Base-by-base conservation (phyloP, 2,329 filamentous ascomycete species). In the Phoma sp. region DNA sequence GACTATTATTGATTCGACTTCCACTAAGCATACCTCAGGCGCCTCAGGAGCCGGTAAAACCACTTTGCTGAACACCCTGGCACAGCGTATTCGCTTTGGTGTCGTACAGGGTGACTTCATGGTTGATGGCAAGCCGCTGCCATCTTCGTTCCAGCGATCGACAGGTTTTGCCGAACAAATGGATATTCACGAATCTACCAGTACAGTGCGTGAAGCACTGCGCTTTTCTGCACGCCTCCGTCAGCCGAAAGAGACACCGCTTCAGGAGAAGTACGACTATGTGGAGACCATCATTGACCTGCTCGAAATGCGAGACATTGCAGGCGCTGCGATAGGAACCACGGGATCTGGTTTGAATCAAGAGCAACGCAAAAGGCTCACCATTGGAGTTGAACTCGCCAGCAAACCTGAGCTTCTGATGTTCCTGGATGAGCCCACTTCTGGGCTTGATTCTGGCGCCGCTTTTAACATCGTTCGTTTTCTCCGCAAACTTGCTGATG, bases 371-470 rank as follows among this genome's bases (percentile, higher is more conserved):
- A 89, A 90, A 67, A 79, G 86, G 42, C 81, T 89, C 8, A 88
- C 83, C 0, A 86, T 86, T 41, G 83, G 82, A 33, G 83, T 86
- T 13, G 83, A 86, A 61, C 74, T 86, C 39, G 83, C 83, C 8
- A 82, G 81, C 2, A 85, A 90, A 74, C 89, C 89, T 0, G 84
- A 90, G 62, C 78, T 92, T 5, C 79, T 92, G 1, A 81, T 92
- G 36, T 93, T 92, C 78, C 77, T 93, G 22, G 89, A 93, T 60
- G 89, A 92, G 73, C 89, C 89, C 0, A 92, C 89, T 0, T 89
- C 86, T 1, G 89, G 89, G 4, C 65, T 91, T 0, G 89, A 91
- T 60, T 87, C 86, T 2, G 83, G 88, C 49, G 86, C 87, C 4
- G 88, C 89, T 0, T 87, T 80, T 67, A 85, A 85, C 57, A 87